Conservation (phyloP, 352 stramenopile species). For the Phytophthora sansomeana region DNA sequence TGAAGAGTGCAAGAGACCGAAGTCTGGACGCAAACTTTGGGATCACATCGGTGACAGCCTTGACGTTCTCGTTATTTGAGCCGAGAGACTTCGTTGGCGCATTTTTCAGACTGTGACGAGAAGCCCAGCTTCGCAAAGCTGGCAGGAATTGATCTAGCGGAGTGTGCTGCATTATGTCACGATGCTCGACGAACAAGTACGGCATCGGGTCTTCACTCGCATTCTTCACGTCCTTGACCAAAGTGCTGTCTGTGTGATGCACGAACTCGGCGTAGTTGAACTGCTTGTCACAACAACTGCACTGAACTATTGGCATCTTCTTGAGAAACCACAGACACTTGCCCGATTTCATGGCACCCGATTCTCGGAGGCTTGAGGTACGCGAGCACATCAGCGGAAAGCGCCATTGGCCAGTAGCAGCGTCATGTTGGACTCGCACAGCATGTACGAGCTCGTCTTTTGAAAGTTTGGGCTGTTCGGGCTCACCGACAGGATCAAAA, state of each 20-base stretch:
- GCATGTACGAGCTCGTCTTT: constrained; percentile 29
- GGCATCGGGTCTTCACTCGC: constrained; percentile 27
- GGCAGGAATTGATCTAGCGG: constrained; percentile 21
- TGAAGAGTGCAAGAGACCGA: constrained; percentile 34
- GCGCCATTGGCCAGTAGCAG: constrained; percentile 14
- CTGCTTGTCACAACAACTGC: constrained; percentile 29
- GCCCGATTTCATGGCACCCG: constrained; percentile 30
- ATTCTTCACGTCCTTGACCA: constrained; percentile 29
- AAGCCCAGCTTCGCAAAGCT: constrained; percentile 17
- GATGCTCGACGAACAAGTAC: constrained; percentile 38
- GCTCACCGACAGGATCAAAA: constrained; percentile 8
- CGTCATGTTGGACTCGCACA: constrained; percentile 27
- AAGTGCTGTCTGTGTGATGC: constrained; percentile 31
- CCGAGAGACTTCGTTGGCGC: constrained; percentile 7
- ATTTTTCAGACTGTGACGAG: constrained; percentile 22
- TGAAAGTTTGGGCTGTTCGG: constrained; percentile 16
- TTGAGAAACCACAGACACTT: constrained; percentile 30
- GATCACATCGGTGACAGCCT: neutral
- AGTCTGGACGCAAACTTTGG: constrained; percentile 8
- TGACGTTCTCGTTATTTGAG: neutral
- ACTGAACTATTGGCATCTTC: constrained; percentile 17
- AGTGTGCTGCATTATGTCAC: constrained; percentile 19
- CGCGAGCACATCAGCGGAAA: constrained; percentile 36
- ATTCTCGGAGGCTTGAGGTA: constrained; percentile 21
- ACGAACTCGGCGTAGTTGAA: constrained; percentile 26